Conservation (phyloP, 805 yeast species). For the Ogataea corticis region DNA sequence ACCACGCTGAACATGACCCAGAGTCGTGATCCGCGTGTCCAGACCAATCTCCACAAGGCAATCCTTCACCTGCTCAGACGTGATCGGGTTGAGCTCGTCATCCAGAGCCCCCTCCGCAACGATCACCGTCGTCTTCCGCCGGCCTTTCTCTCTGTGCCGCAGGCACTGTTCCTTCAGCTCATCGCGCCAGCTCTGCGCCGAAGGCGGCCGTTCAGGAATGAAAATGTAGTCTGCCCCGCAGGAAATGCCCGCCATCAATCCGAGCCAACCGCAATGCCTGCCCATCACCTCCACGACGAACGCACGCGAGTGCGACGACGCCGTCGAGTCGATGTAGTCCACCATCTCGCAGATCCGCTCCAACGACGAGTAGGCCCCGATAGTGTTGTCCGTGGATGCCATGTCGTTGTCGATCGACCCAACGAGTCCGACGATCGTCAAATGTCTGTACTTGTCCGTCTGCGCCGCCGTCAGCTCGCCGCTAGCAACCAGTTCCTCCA, state of each 20-base stretch:
- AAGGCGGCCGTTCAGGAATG: conserved; percentile 92
- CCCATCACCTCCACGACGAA: conserved; percentile 99
- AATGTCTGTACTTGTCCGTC: conserved; percentile 60
- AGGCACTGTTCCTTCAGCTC: conserved; percentile 73
- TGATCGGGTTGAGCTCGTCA: conserved; percentile 73
- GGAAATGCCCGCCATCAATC: conserved; percentile 95
- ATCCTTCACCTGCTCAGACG: conserved; percentile 77
- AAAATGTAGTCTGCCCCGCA: conserved; percentile 94
- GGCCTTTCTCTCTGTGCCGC: conserved; percentile 83
- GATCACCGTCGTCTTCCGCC: conserved; percentile 92
- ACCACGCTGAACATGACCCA: conserved; percentile 99
- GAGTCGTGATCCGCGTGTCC: conserved; percentile 91
- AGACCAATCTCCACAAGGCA: conserved; percentile 81
- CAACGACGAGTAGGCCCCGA: conserved; percentile 93
- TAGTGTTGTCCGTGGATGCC: conserved; percentile 95
- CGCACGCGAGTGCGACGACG: conserved; percentile 95
- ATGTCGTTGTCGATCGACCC: conserved; percentile 98
- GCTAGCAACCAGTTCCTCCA: conserved; percentile 63
- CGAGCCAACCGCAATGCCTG: conserved; percentile 99
- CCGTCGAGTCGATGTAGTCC: conserved; percentile 97
- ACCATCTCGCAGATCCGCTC: conserved; percentile 92
- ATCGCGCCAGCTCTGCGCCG: conserved; percentile 71
- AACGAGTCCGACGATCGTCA: conserved; percentile 90
- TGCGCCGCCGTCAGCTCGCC: conserved; percentile 59
- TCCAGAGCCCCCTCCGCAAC: conserved; percentile 98